phyloP scores from a whole-genome alignment of 139 green algal species.

The Desmodesmus armatus region DNA sequence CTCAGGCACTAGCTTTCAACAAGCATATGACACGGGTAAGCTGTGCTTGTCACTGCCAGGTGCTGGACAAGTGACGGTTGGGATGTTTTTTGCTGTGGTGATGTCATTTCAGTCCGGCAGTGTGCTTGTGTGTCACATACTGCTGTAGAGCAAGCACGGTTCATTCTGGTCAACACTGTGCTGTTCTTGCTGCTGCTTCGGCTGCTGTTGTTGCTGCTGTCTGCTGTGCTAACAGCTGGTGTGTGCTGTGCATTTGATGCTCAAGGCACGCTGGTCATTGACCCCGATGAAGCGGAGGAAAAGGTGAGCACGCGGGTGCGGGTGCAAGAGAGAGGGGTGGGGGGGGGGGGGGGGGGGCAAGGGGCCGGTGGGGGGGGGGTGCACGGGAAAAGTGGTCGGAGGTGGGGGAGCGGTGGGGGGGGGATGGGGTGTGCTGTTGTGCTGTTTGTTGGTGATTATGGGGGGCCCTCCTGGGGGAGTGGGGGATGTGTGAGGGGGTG shows the following conservation, averaged over 20 bases:
- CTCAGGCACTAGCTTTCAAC: no score
- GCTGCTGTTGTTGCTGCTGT: conserved; percentile 29
- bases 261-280: conserved; percentile 45
- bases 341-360: neutral
- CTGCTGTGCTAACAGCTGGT: conserved; percentile 48
- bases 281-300: conserved; percentile 58
- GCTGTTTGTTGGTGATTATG: neutral
- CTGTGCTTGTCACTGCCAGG: no score
- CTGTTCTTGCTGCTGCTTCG: neutral
- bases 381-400: neutral
- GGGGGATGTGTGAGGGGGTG: neutral
- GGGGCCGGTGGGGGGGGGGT: neutral
- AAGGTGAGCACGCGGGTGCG: neutral
- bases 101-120: no score
- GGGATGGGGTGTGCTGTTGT: neutral
- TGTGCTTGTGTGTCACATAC: no score
- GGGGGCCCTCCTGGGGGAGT: neutral
- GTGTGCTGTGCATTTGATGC: conserved; percentile 41
- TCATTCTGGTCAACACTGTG: neutral
- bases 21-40: no score
- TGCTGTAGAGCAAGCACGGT: no score
- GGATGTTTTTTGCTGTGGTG: no score
- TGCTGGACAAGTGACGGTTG: no score
- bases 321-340: neutral
- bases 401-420: conserved; percentile 28